Evolutionary conservation across 257 asterid species (phyloP).

Genomic region (Solanum ahanhuiri): DNA sequence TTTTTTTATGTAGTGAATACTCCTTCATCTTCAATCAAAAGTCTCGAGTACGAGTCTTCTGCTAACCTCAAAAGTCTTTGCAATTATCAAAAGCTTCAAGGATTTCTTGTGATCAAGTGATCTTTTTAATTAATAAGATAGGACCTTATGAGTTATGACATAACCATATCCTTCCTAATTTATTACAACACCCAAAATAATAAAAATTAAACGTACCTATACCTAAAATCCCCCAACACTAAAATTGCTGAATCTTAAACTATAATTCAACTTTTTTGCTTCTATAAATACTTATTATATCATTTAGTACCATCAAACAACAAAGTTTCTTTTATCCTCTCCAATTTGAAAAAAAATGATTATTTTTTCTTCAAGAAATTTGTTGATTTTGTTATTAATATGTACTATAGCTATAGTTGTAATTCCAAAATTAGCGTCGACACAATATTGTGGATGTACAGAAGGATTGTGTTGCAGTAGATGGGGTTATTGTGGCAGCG

Average conservation of each 20-base stretch:
- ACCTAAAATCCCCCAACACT: neutral
- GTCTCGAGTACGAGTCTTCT: no score
- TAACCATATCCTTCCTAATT: conserved; percentile 1
- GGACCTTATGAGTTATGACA: neutral
- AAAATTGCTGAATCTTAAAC: neutral
- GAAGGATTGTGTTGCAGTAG: conserved; percentile 31
- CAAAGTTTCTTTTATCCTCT: neutral
- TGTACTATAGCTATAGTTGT: neutral
- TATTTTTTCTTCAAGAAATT: neutral
- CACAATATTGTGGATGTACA: conserved; percentile 36
- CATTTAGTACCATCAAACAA: neutral
- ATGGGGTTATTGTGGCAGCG: conserved; percentile 36
- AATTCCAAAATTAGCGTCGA: neutral
- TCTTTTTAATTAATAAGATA: neutral
- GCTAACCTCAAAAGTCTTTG: neutral
- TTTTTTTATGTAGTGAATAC: no score
- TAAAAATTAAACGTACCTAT: neutral
- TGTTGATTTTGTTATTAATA: neutral
- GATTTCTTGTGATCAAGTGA: neutral
- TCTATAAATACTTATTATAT: neutral
- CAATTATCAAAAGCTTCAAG: neutral
- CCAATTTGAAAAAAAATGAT: neutral
- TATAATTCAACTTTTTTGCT: neutral
- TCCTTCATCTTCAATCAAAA: neutral
- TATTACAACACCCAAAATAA: neutral